Evolutionary conservation across 2,329 filamentous ascomycete species (phyloP), one percentile per base, ranked within the genome.

Genomic region (Diplocarpon rosae): DNA sequence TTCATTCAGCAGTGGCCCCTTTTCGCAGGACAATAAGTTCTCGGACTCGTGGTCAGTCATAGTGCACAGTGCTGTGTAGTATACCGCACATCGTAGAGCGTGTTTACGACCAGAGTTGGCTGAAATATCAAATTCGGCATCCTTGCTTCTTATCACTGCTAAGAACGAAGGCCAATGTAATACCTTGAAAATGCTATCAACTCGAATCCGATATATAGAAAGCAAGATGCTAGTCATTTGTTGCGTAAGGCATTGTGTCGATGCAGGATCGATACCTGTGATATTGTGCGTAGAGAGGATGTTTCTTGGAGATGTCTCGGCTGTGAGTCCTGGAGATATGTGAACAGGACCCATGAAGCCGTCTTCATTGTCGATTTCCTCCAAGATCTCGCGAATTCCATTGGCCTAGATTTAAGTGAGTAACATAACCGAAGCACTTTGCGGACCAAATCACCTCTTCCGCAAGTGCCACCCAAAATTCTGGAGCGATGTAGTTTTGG

Each of bases 401-500:
- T 32, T 38, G 7, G 39, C 46, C 46, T 48, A n/a, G n/a, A n/a
- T n/a, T n/a, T n/a, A n/a, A n/a, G 17, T 20, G 8, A 28, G 9
- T 16, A 39, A 12, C 16, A n/a, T 32, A 8, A 39, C 14, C 6
- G 17, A n/a, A 11, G 27, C 12, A 11, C 6, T 17, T 16, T 2
- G 13, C n/a, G 3, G n/a, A 5, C n/a, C 32, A 31, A 34, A 24
- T n/a, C n/a, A 42, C 46, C 42, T 48, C 46, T n/a, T 41, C 14
- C 15, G 46, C 27, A 30, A 48, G 41, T 30, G 46, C 32, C 34
- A 30, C 42, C 42, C 42, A 48, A 37, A 48, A 48, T n/a, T 41
- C 41, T 4, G 46, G 34, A 16, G 46, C 46, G 13, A 45, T 33
- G 28, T 40, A 45, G 2, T 37, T 43, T 7, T 37, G 41, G 1